Evolutionary conservation across 345 rosid genomes (phyloP).

Genomic region (Hibiscus mutabilis): DNA sequence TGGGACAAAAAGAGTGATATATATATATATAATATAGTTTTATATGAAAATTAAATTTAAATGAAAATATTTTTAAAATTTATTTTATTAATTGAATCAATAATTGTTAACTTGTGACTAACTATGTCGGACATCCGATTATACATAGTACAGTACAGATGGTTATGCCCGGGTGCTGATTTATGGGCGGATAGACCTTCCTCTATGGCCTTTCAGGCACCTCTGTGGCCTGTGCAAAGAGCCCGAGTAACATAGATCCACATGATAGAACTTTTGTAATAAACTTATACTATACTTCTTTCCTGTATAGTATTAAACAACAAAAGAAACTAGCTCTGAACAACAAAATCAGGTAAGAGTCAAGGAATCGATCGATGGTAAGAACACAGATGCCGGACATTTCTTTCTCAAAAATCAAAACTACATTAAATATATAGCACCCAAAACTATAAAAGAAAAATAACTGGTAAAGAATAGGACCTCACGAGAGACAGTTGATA

Average conservation of each 20-base stretch:
- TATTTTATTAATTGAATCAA: no score
- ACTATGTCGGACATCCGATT: not conserved
- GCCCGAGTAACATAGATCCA: not conserved
- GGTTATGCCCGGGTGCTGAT: not conserved
- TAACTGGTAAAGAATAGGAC: slow-evolving; percentile 27
- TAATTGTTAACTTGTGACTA: not conserved
- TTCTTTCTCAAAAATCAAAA: slow-evolving; percentile 15
- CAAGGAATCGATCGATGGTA: not conserved
- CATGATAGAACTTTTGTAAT: not conserved
- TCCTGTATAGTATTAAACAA: not conserved
- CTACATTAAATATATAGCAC: no score
- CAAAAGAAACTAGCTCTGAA: not conserved
- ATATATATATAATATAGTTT: no score
- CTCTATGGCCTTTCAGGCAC: not conserved
- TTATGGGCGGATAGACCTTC: not conserved
- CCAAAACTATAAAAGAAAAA: not conserved
- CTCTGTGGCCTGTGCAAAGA: not conserved
- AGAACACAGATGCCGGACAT: not conserved
- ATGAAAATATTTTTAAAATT: no score
- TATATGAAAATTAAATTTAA: no score
- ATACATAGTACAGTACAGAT: not conserved
- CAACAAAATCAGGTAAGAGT: not conserved
- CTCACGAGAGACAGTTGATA: slow-evolving; percentile 33
- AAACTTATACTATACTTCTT: not conserved
- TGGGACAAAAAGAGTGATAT: no score